Conservation (phyloP, 805 yeast genomes). For the Candida silvicultrix region DNA sequence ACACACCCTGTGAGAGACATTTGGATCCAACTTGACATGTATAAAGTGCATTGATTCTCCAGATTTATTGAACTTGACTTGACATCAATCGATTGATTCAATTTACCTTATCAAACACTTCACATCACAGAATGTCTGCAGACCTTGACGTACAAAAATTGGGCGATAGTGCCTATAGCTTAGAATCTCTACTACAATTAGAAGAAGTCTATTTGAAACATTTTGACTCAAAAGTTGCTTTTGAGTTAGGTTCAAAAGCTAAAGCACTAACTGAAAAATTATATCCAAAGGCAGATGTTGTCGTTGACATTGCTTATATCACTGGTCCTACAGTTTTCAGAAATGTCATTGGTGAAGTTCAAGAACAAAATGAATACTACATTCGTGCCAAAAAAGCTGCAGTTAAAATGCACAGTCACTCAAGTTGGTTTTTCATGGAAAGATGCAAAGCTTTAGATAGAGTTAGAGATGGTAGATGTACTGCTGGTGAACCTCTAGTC, state of each 20-base stretch:
- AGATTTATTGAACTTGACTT: no score
- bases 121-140: background rate
- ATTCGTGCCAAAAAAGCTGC: slow-evolving; percentile 42
- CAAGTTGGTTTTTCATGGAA: slow-evolving; percentile 42
- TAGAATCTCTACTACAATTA: background rate
- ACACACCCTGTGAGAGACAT: no score
- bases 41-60: background rate
- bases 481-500: slow-evolving; percentile 34
- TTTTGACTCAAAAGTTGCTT: slow-evolving; percentile 23
- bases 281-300: slow-evolving; percentile 20
- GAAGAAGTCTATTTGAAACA: background rate
- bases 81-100: background rate
- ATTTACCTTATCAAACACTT: no score
- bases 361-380: slow-evolving; percentile 51
- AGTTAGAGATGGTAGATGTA: slow-evolving; percentile 33
- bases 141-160: background rate
- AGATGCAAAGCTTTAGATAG: slow-evolving; percentile 31
- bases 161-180: background rate
- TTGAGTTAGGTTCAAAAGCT: slow-evolving; percentile 37
- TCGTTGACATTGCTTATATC: slow-evolving; percentile 40
- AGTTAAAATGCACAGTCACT: slow-evolving; percentile 39
- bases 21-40: no score
- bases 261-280: slow-evolving; percentile 25
- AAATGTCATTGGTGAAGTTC: slow-evolving; percentile 22
- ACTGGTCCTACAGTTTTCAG: slow-evolving; percentile 44